A percentile compares a stretch with the other conserved stretches of the same genome.
Evolutionary conservation across 1,284 basidiomycete species (phyloP).

Genomic region (Cystobasidium sp.): DNA sequence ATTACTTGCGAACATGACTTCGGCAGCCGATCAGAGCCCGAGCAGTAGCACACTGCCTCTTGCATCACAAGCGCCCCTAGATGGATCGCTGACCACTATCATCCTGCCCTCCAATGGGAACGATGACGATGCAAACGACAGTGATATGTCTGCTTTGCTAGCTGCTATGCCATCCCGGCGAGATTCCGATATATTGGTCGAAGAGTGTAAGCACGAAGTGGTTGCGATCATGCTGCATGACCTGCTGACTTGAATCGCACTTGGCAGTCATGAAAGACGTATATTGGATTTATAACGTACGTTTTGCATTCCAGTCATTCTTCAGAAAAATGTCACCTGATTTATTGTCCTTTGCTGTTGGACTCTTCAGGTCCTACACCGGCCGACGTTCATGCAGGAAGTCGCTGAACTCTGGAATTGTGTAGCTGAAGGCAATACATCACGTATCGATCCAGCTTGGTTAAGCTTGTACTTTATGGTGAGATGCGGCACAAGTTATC

Average conservation of each 20-base stretch:
- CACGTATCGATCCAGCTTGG: constrained; percentile 26
- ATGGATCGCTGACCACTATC: constrained; percentile 10
- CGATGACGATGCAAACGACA: constrained; percentile 5
- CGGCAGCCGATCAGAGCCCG: constrained; percentile 19
- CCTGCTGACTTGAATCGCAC: neutral
- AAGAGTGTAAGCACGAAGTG: neutral
- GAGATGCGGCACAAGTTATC: neutral
- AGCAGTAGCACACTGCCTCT: constrained; percentile 6
- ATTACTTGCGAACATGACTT: constrained; percentile 8
- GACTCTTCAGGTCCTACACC: constrained; percentile 1
- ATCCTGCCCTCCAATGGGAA: neutral
- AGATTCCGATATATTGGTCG: constrained; percentile 14
- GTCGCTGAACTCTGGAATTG: constrained; percentile 12
- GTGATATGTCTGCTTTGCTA: constrained; percentile 12
- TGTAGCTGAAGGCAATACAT: constrained; percentile 24
- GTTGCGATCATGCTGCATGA: neutral
- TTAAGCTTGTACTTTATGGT: constrained; percentile 20
- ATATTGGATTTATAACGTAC: constrained; percentile 20
- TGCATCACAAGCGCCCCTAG: neutral
- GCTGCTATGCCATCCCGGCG: constrained; percentile 14
- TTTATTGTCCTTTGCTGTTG: neutral
- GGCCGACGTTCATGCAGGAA: constrained; percentile 17
- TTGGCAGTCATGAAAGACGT: constrained; percentile 16
- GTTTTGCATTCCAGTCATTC: neutral
- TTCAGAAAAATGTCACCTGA: neutral